Evolutionary conservation across 2,329 filamentous ascomycete genomes (phyloP), one percentile per base, ranked within the genome.

Genomic region (Dothideomycetes sp.): DNA sequence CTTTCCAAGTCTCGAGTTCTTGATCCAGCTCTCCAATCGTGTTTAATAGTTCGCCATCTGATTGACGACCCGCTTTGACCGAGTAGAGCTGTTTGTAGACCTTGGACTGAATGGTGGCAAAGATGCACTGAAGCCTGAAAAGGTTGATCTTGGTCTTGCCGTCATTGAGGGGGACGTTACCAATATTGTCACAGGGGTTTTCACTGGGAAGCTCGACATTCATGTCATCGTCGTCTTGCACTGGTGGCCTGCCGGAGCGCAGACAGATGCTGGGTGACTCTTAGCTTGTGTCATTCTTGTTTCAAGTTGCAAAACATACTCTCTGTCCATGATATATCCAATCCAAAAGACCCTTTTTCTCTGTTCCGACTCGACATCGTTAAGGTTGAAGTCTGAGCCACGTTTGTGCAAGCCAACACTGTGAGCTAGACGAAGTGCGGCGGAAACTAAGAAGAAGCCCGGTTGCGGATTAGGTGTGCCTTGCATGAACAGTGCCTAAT

Each of bases 401-500:
- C 84, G 80, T 63, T 95, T 95, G 64, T 98, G 91, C 24, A 98
- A 71, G 15, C 91, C 91, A 53, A 98, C 95, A 55, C 82, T 94
- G 59, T 96, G 89, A 1, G 89, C 83, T 15, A 94, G 70, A 38
- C 91, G 75, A 49, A 96, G 89, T 3, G 91, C 91, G 10, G 88
- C 84, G 4, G 89, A 84, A 20, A 96, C 81, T 35, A 96, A 73
- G 53, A 94, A 81, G 58, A 93, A 95, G 2, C 85, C 84, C 1
- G 91, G 89, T 53, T 98, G 91, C 0, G 89, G 91, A 54, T 96
- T 98, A 0, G 91, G 89, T 0, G 91, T 96, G 47, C 91, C 91
- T 59, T 95, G 86, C 63, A 98, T 74, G 64, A 96, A 98, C 12
- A 95, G 69, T 2, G 87, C 80, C 68, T 73, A 47, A n/a, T 41